Evolutionary conservation across 352 stramenopile genomes (phyloP).

Genomic region (Pythium rishiriense): DNA sequence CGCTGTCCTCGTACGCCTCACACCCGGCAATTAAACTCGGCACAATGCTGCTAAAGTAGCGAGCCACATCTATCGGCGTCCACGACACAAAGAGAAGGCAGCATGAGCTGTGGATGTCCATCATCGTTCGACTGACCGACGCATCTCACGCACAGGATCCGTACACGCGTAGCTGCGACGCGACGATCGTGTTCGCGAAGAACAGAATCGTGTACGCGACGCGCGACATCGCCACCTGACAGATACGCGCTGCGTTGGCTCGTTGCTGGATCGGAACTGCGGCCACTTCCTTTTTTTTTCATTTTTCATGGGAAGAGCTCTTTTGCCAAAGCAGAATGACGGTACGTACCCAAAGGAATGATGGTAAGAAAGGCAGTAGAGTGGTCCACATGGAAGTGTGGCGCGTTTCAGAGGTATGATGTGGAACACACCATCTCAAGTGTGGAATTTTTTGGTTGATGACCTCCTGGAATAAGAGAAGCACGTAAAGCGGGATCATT

Average conservation of each 20-base stretch:
- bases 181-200: conserved; percentile 57
- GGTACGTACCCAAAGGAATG: background rate
- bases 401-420: conserved; percentile 10
- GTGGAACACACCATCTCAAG: too few relatives aligned
- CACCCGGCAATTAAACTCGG: conserved; percentile 50
- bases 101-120: background rate
- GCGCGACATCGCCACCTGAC: conserved; percentile 28
- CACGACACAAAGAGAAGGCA: conserved; percentile 4
- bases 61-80: conserved; percentile 33
- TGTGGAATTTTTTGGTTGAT: background rate
- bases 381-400: conserved; percentile 8
- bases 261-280: background rate
- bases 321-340: conserved; percentile 3
- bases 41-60: conserved; percentile 36
- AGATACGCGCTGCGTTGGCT: too few relatives aligned
- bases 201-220: conserved; percentile 65
- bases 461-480: background rate
- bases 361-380: background rate
- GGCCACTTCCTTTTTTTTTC: too few relatives aligned
- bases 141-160: conserved; percentile 47
- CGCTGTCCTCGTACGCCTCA: conserved; percentile 30
- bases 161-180: conserved; percentile 59
- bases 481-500: background rate
- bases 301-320: background rate
- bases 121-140: background rate